A percentile compares a stretch with the other conserved stretches of the same genome.
These are phyloP conservation scores for Lyophyllum semitale DNA, from an alignment of 768 basidiomycete species.

Conservation along the genomic window DNA sequence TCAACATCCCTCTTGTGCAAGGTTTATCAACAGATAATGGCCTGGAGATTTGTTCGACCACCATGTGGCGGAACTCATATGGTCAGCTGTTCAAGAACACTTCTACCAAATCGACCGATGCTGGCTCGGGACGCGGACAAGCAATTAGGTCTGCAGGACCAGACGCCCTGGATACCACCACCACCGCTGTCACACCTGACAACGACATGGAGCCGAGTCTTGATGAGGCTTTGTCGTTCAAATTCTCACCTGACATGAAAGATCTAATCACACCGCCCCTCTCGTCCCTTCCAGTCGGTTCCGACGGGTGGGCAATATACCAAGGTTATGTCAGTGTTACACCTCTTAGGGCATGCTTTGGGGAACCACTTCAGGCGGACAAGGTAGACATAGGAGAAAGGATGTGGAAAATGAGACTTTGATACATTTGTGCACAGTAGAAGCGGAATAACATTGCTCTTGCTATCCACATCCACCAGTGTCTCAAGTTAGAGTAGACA, in stretches of 20 bases:
- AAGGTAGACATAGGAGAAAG: conserved; percentile 37
- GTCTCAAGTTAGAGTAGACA: background rate
- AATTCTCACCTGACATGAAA: conserved; percentile 71
- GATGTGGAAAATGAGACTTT: conserved; percentile 63
- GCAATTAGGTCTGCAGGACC: conserved; percentile 42
- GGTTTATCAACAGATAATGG: conserved; percentile 59
- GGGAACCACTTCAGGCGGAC: conserved; percentile 48
- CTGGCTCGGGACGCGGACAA: conserved; percentile 18
- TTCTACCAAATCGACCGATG: conserved; percentile 13
- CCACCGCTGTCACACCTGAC: too few relatives aligned
- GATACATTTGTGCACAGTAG: conserved; percentile 15
- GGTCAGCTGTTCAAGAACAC: conserved; percentile 73
- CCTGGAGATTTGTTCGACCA: conserved; percentile 76
- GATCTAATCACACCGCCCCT: conserved; percentile 62
- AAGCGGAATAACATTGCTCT: background rate
- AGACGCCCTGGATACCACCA: conserved; percentile 32
- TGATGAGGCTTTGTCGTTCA: conserved; percentile 57
- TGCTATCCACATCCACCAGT: background rate
- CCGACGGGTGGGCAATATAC: conserved; percentile 80
- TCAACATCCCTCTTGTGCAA: conserved; percentile 86
- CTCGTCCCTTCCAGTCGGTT: conserved; percentile 67
- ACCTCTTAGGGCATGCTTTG: conserved; percentile 75
- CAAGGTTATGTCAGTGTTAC: conserved; percentile 77
- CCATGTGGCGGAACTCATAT: conserved; percentile 85
- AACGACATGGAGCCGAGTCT: background rate